Evolutionary conservation across 352 stramenopile species (phyloP), one percentile per base, ranked within the genome.

Genomic region (Phytopythium montanum): DNA sequence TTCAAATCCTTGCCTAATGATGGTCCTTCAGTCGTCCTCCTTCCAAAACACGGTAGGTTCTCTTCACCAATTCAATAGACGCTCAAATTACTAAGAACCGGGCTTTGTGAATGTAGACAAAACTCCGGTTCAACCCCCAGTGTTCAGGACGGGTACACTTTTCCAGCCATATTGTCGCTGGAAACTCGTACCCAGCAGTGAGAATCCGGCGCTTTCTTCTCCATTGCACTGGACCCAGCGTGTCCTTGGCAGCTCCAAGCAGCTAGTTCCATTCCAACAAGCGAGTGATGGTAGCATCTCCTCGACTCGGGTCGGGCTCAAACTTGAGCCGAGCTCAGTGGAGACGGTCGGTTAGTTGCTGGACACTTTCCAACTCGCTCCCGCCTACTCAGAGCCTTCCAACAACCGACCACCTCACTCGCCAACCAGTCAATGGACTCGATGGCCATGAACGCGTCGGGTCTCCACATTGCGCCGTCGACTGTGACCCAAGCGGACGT

Each of bases 401-500:
- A 2, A 14, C 33, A 38, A 38, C 0, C 33, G 5, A 6, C 14
- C 21, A 2, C 39, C 21, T 4, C 25, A 25, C 52, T 26, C 19
- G 29, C 8, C 18, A 3, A 28, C 2, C 28, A 3, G 42, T 2
- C n/a, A 18, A 55, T 55, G 49, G 21, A 55, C 18, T n/a, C 26
- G 5, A 59, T 59, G 53, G 5, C 1, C 13, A 19, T 38, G 53
- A 57, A 46, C 19, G 21, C 21, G 18, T 5, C 51, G 2, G 51
- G 8, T 2, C 31, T 57, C 21, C 51, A 57, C 33, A 42, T 57
- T 25, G 51, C 34, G 31, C 51, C 51, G 34, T 34, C 51, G 51
- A 57, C 51, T 10, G 51, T 57, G 33, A 57, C 51, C 12, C 51
- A 57, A 25, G 51, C 51, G n/a, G 51, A 57, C 33, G 51, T 57